Evolutionary conservation across 2,329 filamentous ascomycete species (phyloP), one percentile per base, ranked within the genome.

Genomic region (Metarhizium guizhouense): DNA sequence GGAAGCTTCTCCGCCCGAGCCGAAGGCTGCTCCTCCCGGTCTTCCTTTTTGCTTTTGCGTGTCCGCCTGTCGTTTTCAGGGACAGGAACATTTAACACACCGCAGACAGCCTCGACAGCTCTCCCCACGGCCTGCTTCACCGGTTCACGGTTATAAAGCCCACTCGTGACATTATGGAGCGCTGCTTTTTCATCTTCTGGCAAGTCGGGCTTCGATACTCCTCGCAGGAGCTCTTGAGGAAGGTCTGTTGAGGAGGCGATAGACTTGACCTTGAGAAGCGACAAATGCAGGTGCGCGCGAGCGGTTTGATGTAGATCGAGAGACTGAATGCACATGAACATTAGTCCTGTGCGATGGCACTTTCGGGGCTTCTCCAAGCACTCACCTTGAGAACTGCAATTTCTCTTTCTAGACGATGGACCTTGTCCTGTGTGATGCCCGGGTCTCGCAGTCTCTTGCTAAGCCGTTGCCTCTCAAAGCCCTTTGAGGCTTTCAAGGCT

Each of bases 381-480:
- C 57, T 32, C 32, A 74, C 83, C 73, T 82, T 84, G 13, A 84
- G 65, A 8, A 82, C 77, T 0, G 72, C 67, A 48, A 83, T 65
- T 64, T 84, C 88, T 38, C 79, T 78, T 59, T 88, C 81, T 36
- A 92, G 72, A 20, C 87, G 76, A 56, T 74, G 72, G 25, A 81
- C 72, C 64, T 84, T 82, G 48, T 78, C 78, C 8, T 70, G 60
- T 2, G 70, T 66, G 16, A 72, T 63, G 53, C 73, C 75, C 53
- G 72, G 71, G 32, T 82, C 79, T 52, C 71, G 76, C 14, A 81
- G 68, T 47, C 78, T 74, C 67, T 83, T 86, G 58, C 85, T 79
- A 57, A 88, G 78, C 60, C 90, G 88, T 71, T 93, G 89, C 49
- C 88, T 80, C 74, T 93, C 88, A 65, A 90, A 87, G 50, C 85